These are phyloP conservation scores for Stachybotrys elegans DNA, from an alignment of 2,329 filamentous ascomycete species.

Conservation along the genomic window DNA sequence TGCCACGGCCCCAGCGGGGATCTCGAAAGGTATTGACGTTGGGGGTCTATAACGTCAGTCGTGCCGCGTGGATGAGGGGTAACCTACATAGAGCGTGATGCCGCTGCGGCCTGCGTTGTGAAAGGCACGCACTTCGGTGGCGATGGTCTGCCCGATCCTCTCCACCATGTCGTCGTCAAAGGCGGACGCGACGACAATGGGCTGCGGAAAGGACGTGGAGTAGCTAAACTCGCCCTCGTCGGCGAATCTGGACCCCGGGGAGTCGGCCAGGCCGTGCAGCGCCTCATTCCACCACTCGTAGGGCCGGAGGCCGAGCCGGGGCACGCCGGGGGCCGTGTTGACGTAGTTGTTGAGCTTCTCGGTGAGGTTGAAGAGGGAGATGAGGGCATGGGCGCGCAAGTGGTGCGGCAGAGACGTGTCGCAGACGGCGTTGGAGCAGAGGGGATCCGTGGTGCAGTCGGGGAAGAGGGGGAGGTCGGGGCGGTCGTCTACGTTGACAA, in stretches of 20 bases:
- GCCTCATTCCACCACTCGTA: slow-evolving; percentile 61
- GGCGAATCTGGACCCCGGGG: slow-evolving; percentile 11
- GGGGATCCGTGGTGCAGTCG: slow-evolving; percentile 24
- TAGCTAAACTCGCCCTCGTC: slow-evolving; percentile 36
- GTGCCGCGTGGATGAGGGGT: not conserved
- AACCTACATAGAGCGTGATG: slow-evolving; percentile 50
- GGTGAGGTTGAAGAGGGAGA: slow-evolving; percentile 23
- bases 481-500: not conserved
- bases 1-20: slow-evolving; percentile 56
- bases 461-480: slow-evolving; percentile 15
- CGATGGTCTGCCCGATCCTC: slow-evolving; percentile 38
- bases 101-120: slow-evolving; percentile 52
- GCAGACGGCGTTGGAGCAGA: slow-evolving; percentile 27
- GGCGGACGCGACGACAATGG: slow-evolving; percentile 41
- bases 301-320: slow-evolving; percentile 48
- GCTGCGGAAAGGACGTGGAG: slow-evolving; percentile 61
- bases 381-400: slow-evolving; percentile 23
- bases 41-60: slow-evolving; percentile 25
- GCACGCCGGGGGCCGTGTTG: slow-evolving; percentile 35
- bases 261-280: slow-evolving; percentile 54
- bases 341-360: slow-evolving; percentile 27
- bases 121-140: slow-evolving; percentile 59
- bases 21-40: slow-evolving; percentile 63
- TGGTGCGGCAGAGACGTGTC: slow-evolving; percentile 15
- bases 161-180: slow-evolving; percentile 32